Evolutionary conservation across 106 monocot genomes (phyloP).

Genomic region (Platanthera guangdongensis): DNA sequence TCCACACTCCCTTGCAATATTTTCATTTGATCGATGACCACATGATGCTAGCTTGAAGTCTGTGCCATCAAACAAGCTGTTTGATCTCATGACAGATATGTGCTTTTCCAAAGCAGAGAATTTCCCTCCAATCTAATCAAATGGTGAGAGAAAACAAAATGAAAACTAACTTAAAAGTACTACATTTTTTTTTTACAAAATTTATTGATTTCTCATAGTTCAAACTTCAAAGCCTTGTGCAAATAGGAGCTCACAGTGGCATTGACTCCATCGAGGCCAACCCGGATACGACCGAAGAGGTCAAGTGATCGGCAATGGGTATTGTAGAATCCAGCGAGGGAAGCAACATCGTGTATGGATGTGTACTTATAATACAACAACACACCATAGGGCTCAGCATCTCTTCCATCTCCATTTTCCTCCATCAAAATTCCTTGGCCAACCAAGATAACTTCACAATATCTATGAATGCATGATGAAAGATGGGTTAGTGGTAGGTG

Average conservation of each 20-base stretch:
- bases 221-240: background rate
- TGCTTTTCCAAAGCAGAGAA: conserved; percentile 75
- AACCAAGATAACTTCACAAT: background rate
- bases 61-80: conserved; percentile 68
- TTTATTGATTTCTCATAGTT: background rate
- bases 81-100: conserved; percentile 46
- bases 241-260: conserved; percentile 51
- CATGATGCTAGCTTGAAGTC: conserved; percentile 92
- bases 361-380: conserved; percentile 95
- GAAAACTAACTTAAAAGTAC: background rate
- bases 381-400: conserved; percentile 33
- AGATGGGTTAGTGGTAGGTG: background rate
- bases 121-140: conserved; percentile 71
- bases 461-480: background rate
- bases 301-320: conserved; percentile 59
- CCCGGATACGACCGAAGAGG: conserved; percentile 82
- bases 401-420: background rate
- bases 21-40: conserved; percentile 48
- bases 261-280: conserved; percentile 89
- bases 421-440: background rate
- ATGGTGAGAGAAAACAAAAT: background rate
- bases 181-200: background rate
- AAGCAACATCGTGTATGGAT: conserved; percentile 36
- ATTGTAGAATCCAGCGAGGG: conserved; percentile 50
- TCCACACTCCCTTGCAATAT: conserved; percentile 66